Base-by-base conservation (phyloP, 305 asterid genomes). In the Striga hermonthica region DNA sequence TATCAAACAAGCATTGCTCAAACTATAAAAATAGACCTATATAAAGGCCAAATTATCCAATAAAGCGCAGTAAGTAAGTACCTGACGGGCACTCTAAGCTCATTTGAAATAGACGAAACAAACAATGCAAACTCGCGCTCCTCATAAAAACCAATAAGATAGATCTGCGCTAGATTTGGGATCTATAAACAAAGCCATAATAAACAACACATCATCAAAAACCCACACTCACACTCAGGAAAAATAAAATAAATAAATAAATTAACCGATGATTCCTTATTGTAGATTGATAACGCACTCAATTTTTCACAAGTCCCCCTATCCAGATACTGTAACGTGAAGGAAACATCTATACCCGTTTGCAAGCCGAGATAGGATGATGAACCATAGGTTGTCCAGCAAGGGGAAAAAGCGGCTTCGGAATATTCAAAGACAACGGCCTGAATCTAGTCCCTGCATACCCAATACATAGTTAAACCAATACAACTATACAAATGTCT, bases 321-420 rank as follows among this genome's bases (percentile, higher is more conserved):
- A 28, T 10, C 31, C 2, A 22, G 31, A 1, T 22, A 22, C 31
- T 22, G 31, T 22, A 22, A 22, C 1, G 31, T 22, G 31, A 22
- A 22, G 31, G 31, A 54, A 6, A 15, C n/a, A 22, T 55, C n/a
- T 78, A 35, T 74, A 87, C 95, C 86, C 72, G 76, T 80, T 82
- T 84, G 71, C 95, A 87, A 15, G 95, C 95, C 65, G 91, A 84
- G 56, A 87, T 84, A 4, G 91, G 91, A 81, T 87, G 95, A 74
- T 84, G 81, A 75, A 87, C 95, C 95, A 87, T 84, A 1, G 95
- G 89, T 65, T 75, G 91, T 58, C 95, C 95, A 3, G 95, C 91
- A 72, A 87, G 70, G 12, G 85, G 88, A 39, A 55, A 67, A 65
- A 56, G 59, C 38, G 59, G 59, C 38, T 54, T 54, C 12, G 59